Evolutionary conservation across 2,329 filamentous ascomycete species (phyloP).

Genomic region (Talaromyces atroroseus): DNA sequence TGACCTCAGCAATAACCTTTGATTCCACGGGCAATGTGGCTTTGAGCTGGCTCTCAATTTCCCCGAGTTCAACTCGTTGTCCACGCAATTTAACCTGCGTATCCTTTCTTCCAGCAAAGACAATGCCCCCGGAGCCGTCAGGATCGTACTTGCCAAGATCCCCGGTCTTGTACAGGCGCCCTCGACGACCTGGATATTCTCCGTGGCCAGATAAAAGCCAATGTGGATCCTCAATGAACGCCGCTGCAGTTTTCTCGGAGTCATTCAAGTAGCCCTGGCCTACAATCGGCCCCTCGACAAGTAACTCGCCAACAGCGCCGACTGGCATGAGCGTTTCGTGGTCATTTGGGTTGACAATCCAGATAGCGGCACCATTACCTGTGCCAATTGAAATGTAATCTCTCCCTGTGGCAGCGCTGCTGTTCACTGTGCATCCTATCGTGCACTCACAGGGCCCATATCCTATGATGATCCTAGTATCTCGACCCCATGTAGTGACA

Average conservation of each 20-base stretch:
- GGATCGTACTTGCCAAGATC: constrained; percentile 21
- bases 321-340: constrained; percentile 24
- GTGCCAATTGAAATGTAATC: constrained; percentile 15
- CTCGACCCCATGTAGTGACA: constrained; percentile 23
- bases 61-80: constrained; percentile 53
- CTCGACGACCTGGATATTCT: neutral
- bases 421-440: constrained; percentile 22
- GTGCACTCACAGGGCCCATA: constrained; percentile 15
- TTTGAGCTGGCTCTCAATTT: constrained; percentile 35
- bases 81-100: constrained; percentile 58
- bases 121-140: constrained; percentile 19
- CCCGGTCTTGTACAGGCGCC: constrained; percentile 23
- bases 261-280: constrained; percentile 37
- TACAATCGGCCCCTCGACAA: constrained; percentile 37
- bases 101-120: constrained; percentile 44
- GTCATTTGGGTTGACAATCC: constrained; percentile 22
- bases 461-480: constrained; percentile 5
- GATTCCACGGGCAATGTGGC: constrained; percentile 26
- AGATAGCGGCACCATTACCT: constrained; percentile 14
- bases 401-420: constrained; percentile 8
- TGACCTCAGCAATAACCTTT: constrained; percentile 27
- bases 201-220: constrained; percentile 15
- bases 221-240: constrained; percentile 19
- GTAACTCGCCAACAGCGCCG: constrained; percentile 37
- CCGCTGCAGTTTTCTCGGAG: constrained; percentile 16